Percentiles rank a stretch among this genome's conserved stretches.
Evolutionary conservation across 192 early-diverging fungal species (phyloP).

Genomic region (Powellomyces hirtus): DNA sequence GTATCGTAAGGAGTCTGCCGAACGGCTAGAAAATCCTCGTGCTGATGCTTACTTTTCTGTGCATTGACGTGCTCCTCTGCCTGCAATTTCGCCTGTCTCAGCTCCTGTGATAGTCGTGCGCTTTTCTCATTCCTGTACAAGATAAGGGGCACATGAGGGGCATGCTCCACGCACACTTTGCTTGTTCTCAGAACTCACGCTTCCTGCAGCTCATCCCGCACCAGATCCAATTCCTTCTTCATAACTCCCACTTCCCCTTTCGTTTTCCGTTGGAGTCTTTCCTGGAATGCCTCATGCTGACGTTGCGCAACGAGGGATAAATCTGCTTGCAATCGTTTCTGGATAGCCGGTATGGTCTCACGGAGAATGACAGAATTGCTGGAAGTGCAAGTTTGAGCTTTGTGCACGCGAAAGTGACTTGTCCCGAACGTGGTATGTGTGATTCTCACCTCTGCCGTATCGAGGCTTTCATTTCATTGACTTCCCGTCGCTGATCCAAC

Average conservation of each 20-base stretch:
- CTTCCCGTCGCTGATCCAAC: conserved; percentile 16
- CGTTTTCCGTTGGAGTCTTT: not conserved
- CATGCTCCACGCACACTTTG: too few relatives aligned
- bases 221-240: conserved; percentile 13
- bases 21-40: too few relatives aligned
- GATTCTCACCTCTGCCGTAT: conserved; percentile 16
- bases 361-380: not conserved
- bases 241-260: conserved; percentile 16
- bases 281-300: not conserved
- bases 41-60: conserved; percentile 16
- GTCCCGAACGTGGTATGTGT: not conserved
- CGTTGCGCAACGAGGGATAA: not conserved
- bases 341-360: not conserved
- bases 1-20: too few relatives aligned
- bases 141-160: too few relatives aligned
- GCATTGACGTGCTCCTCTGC: conserved; percentile 14
- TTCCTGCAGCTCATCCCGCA: conserved; percentile 13
- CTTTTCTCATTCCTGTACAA: conserved; percentile 5
- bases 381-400: not conserved
- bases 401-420: not conserved
- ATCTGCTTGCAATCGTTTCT: not conserved
- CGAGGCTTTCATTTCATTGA: conserved; percentile 9
- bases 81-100: not conserved
- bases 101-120: not conserved
- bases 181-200: not conserved